phyloP scores from a whole-genome alignment of 148 eudicot genomes.

The Camellia japonica region DNA sequence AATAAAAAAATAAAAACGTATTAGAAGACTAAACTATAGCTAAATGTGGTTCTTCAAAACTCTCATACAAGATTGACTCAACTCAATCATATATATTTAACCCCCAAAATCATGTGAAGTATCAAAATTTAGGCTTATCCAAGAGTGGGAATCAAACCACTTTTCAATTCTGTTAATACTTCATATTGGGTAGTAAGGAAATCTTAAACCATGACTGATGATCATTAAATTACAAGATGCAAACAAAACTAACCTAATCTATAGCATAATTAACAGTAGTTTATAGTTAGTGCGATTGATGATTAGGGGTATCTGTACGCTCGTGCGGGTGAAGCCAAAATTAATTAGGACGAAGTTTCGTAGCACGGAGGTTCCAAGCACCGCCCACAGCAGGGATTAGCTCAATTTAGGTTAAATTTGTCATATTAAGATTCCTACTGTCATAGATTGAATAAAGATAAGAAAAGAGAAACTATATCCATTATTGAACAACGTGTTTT shows the following conservation, averaged over 20 bases:
- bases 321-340: not conserved
- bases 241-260: not conserved
- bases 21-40: no score
- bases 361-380: slow-evolving; percentile 12
- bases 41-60: not conserved
- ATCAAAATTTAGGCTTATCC: not conserved
- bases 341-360: slow-evolving; percentile 19
- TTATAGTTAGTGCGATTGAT: not conserved
- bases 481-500: slow-evolving; percentile 12
- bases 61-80: no score
- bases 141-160: not conserved
- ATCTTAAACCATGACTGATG: not conserved
- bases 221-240: no score
- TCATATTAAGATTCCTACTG: not conserved
- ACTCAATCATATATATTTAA: not conserved
- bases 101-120: not conserved
- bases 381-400: slow-evolving; percentile 17
- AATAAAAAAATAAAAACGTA: no score
- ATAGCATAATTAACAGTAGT: not conserved
- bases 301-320: not conserved
- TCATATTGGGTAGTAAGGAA: not conserved
- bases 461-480: not conserved
- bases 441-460: not conserved
- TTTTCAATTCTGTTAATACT: not conserved
- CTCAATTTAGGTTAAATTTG: not conserved